These are phyloP conservation scores for Diaporthe longicolla DNA, from an alignment of 2,329 filamentous ascomycete species.

Conservation along the genomic window DNA sequence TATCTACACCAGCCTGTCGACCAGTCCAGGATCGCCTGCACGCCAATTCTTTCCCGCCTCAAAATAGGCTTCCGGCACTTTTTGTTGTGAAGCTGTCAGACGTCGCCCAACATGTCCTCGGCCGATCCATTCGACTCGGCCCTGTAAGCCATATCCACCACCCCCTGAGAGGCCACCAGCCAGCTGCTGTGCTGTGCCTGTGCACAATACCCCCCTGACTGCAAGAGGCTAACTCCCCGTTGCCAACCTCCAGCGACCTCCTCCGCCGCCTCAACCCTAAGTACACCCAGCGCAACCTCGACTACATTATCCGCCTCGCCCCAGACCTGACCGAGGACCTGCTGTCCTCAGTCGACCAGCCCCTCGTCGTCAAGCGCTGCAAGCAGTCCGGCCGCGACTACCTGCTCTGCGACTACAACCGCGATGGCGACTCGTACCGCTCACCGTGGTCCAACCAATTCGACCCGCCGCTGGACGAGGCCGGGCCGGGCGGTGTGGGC, in stretches of 20 bases:
- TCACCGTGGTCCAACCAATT: slow-evolving; percentile 99
- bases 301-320: slow-evolving; percentile 87
- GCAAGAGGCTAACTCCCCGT: slow-evolving; percentile 25
- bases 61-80: neutral
- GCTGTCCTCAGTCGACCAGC: slow-evolving; percentile 96
- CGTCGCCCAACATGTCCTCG: slow-evolving; percentile 58
- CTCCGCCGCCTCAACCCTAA: slow-evolving; percentile 97
- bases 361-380: slow-evolving; percentile 88
- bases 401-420: slow-evolving; percentile 99
- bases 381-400: slow-evolving; percentile 93
- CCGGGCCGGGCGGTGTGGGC: slow-evolving; percentile 64
- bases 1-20: slow-evolving; percentile 4
- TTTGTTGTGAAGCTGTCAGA: slow-evolving; percentile 11
- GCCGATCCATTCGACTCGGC: slow-evolving; percentile 82
- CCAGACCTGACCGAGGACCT: slow-evolving; percentile 97
- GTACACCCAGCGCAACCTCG: slow-evolving; percentile 89
- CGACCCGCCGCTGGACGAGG: slow-evolving; percentile 85
- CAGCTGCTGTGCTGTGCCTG: neutral
- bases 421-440: slow-evolving; percentile 96
- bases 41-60: neutral
- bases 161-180: slow-evolving; percentile 28
- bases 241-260: slow-evolving; percentile 78
- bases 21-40: slow-evolving; percentile 6
- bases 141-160: slow-evolving; percentile 67
- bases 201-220: slow-evolving; percentile 24